These are phyloP conservation scores for Fusarium coffeatum DNA, from an alignment of 2,329 filamentous ascomycete species.

Conservation along the genomic window DNA sequence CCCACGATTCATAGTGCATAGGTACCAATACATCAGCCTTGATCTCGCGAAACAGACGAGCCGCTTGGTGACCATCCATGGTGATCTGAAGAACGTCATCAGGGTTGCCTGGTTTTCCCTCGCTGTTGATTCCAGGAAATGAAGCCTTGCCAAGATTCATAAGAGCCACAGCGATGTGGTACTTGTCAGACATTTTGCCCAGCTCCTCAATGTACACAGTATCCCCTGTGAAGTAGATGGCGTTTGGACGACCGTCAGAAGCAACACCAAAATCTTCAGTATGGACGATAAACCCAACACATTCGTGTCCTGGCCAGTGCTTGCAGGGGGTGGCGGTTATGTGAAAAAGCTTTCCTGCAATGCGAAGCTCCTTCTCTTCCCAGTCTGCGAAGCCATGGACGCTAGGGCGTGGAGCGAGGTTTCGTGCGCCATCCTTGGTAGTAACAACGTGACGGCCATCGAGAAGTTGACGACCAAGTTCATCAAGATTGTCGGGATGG, in stretches of 20 bases:
- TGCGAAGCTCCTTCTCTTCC: background rate
- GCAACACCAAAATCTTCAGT: background rate
- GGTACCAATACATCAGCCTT: constrained; percentile 6
- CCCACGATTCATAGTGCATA: constrained; percentile 24
- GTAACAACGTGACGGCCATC: background rate
- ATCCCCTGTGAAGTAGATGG: background rate
- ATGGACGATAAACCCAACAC: background rate
- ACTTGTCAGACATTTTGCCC: background rate
- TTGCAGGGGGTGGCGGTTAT: background rate
- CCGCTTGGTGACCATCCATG: constrained; percentile 10
- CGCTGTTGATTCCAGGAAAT: background rate
- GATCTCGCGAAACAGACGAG: constrained; percentile 1
- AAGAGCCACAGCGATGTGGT: background rate
- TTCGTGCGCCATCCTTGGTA: background rate
- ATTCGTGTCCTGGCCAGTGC: background rate
- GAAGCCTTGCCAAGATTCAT: constrained; percentile 1
- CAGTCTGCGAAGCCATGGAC: background rate
- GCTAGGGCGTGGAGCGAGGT: background rate
- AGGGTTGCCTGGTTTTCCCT: background rate
- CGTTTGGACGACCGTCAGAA: background rate
- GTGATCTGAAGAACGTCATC: constrained; percentile 2
- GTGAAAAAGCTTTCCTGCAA: background rate
- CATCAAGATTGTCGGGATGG: constrained; percentile 9
- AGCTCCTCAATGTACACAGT: background rate
- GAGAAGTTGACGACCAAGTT: background rate